phyloP scores from a whole-genome alignment of 2,329 filamentous ascomycete species.

The Arthrocladium fulminans region DNA sequence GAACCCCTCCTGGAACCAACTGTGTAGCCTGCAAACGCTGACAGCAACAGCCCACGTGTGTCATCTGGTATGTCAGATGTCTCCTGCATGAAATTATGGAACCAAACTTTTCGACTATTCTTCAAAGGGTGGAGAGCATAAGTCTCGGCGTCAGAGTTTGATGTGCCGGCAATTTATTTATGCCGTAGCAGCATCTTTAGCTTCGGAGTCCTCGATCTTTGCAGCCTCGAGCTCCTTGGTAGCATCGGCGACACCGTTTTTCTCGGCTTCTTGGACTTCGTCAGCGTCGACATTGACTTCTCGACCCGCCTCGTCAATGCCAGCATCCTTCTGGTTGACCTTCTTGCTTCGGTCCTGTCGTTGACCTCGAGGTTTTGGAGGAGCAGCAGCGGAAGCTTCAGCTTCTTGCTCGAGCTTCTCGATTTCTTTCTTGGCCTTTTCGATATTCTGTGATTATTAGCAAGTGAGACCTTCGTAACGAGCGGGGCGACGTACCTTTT shows the following conservation, averaged over 20 bases:
- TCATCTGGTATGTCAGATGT: neutral
- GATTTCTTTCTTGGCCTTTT: slow-evolving; percentile 93
- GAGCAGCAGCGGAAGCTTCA: slow-evolving; percentile 43
- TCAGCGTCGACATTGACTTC: slow-evolving; percentile 37
- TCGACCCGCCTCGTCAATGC: slow-evolving; percentile 35
- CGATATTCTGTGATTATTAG: slow-evolving; percentile 64
- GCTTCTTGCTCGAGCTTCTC: slow-evolving; percentile 71
- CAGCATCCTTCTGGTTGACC: slow-evolving; percentile 42
- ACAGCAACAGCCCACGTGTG: neutral
- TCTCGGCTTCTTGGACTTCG: slow-evolving; percentile 47
- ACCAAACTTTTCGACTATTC: neutral
- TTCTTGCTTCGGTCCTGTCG: slow-evolving; percentile 46
- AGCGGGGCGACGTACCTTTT: slow-evolving; percentile 57
- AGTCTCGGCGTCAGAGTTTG: too few species aligned
- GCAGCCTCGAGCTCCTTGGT: slow-evolving; percentile 53
- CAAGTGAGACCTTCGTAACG: slow-evolving; percentile 7
- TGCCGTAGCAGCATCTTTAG: slow-evolving; percentile 8
- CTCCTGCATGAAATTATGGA: neutral
- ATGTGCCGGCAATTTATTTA: too few species aligned
- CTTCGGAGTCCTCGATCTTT: slow-evolving; percentile 45
- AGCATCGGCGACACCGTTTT: slow-evolving; percentile 51
- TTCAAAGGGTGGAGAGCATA: too few species aligned
- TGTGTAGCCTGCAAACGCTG: neutral
- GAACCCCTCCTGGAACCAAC: neutral
- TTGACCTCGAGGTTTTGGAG: slow-evolving; percentile 29